Percentiles rank a stretch among this genome's conserved stretches.
These are phyloP conservation scores for Diaporthe ampelina DNA, from an alignment of 2,329 filamentous ascomycete species.

Conservation along the genomic window DNA sequence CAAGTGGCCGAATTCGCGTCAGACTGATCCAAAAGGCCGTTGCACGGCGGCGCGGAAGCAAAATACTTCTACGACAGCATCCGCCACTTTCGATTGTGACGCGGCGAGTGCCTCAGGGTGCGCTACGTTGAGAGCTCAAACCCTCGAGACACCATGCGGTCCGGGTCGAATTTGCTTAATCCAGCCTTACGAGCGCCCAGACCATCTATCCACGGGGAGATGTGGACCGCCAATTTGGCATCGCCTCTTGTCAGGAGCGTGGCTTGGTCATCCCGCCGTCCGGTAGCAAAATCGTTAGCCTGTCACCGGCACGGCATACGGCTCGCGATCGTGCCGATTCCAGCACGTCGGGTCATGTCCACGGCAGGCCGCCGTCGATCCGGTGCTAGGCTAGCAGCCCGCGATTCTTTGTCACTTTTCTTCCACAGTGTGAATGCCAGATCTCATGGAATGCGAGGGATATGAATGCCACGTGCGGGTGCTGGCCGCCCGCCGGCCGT, in stretches of 20 bases:
- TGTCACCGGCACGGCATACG: background rate
- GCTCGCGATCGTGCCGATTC: constrained; percentile 15
- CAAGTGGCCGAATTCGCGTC: constrained; percentile 3
- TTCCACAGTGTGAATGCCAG: constrained; percentile 7
- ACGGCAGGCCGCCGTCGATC: background rate
- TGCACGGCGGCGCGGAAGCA: background rate
- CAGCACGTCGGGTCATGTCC: constrained; percentile 10
- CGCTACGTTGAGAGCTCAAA: background rate
- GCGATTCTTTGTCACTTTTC: background rate
- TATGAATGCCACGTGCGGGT: constrained; percentile 21
- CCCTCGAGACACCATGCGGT: constrained; percentile 20
- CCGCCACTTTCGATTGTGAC: background rate
- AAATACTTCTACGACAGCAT: background rate
- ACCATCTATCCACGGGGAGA: constrained; percentile 2
- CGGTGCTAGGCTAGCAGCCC: background rate
- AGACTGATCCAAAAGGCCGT: background rate
- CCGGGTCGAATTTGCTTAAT: constrained; percentile 10
- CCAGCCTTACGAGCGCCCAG: constrained; percentile 19
- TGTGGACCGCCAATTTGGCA: constrained; percentile 20
- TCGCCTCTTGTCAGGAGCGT: background rate
- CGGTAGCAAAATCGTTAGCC: background rate
- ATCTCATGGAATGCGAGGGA: constrained; percentile 5
- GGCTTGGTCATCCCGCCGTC: background rate
- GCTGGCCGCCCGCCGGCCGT: constrained; percentile 1
- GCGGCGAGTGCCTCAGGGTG: background rate